Percentiles rank a stretch among this genome's conserved stretches.
These are phyloP conservation scores for Xylaria nigripes DNA, from an alignment of 495 filamentous ascomycete species.

Conservation along the genomic window DNA sequence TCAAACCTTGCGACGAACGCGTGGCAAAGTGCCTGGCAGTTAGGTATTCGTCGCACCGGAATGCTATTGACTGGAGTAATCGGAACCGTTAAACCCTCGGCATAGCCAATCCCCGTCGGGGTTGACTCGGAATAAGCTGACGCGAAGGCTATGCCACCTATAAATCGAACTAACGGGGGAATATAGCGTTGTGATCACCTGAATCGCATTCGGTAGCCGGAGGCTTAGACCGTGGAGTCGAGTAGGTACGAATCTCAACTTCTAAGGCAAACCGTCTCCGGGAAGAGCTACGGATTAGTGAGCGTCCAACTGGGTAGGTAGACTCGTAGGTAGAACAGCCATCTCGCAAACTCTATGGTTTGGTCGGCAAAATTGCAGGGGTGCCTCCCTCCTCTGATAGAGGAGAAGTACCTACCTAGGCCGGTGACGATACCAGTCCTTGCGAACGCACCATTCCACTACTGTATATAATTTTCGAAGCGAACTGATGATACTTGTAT, in stretches of 20 bases:
- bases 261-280: not conserved
- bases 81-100: not conserved
- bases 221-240: not conserved
- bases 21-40: slow-evolving; percentile 3
- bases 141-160: not conserved
- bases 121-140: not conserved
- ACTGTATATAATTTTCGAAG: not conserved
- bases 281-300: not conserved
- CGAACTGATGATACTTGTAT: not conserved
- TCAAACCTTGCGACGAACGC: not conserved
- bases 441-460: not conserved
- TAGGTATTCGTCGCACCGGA: not conserved
- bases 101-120: slow-evolving; percentile 8
- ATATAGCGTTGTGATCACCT: not conserved
- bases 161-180: not conserved
- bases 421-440: not conserved
- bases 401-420: not conserved
- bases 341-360: not conserved
- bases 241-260: not conserved
- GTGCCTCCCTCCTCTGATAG: not conserved
- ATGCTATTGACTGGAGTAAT: not conserved
- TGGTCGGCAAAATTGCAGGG: not conserved
- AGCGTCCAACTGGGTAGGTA: not conserved
- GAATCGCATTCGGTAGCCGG: not conserved
- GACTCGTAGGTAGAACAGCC: not conserved